Evolutionary conservation across 495 filamentous ascomycete genomes (phyloP), one percentile per base, ranked within the genome.

Genomic region (Ramalina intermedia): DNA sequence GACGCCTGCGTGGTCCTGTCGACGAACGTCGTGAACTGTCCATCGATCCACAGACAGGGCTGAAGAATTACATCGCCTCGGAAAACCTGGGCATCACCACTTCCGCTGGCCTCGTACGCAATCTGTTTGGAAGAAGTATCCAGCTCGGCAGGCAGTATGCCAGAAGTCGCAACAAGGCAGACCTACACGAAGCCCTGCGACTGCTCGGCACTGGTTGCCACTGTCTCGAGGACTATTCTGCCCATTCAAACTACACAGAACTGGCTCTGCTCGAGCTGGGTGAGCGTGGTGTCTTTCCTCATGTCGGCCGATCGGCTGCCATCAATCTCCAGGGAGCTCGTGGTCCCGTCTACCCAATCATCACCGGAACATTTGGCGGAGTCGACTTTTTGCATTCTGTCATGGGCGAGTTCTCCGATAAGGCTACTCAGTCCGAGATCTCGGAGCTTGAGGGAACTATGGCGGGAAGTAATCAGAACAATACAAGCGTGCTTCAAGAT

Each of bases 21-120:
- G 77, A 94, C 55, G 87, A 94, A 64, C 58, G 70, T 29, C 72
- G 76, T 17, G 88, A 95, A 65, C 71, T 95, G 16, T 76, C 72
- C 14, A 76, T 95, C 55, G 82, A 95, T 57, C 67, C 67, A 2
- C 69, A 78, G 50, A 86, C 81, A n/a, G 87, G 87, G 38, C 68
- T 94, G 64, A 95, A 95, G 66, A 85, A 82, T 55, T 94, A 94
- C 58, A 94, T 94, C 61, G 85, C 88, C 20, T 84, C 85, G 38
- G 87, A 94, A 60, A 66, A 75, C 41, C 63, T 74, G 23, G 74
- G 71, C 42, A 87, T 91, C 58, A 78, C 81, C 57, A 88, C 76
- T 21, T 91, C 83, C 45, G 83, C 88, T 24, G 70, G 68, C 11
- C 69, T 91, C 54, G 75, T 94, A 45, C 76, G 87, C 33, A 68